Base-by-base conservation (phyloP, 768 basidiomycete genomes). In the Russula earlei region DNA sequence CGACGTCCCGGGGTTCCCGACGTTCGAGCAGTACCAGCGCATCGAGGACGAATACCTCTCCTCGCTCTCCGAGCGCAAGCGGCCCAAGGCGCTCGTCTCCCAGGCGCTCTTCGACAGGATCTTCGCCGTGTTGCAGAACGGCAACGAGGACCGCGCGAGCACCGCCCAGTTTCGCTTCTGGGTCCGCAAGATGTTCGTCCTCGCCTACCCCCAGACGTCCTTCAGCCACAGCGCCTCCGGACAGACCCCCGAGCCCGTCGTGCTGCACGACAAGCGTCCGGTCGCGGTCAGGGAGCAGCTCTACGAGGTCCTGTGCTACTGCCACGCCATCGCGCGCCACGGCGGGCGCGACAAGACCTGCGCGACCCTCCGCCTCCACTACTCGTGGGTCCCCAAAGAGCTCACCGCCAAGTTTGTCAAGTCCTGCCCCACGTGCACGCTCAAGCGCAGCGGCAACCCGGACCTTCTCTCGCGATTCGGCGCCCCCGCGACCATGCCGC, bases 321-420 rank as follows among this genome's bases (percentile, higher is more conserved):
- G 81, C 60, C 90, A 91, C 61, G 78, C 74, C 14, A 74, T 76
- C 45, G 72, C 77, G 49, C 72, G 77, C 10, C 89, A 91, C 64
- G 85, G 82, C 14, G 89, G 88, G 25, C 80, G 88, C 20, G 90
- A 92, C 69, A 86, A 81, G 72, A 92, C 90, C 0, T 80, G 78
- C 54, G 74, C 76, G 2, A 72, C 81, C 54, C 77, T 91, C 37
- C 75, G 84, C 46, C 72, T 79, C 57, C 77, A 79, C 63, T 92
- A 89, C 67, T 83, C 85, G 9, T 91, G 85, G 83, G 79, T 92
- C 25, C 89, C 90, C 15, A 91, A 91, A 69, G 84, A 87, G 64
- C 81, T 92, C 40, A 79, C 90, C 44, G 80, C 85, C 17, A 79
- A 78, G 56, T 92, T 89, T 65, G 82, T 91, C 69, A 83, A 81